These are phyloP conservation scores for Russula foetens DNA, from an alignment of 768 basidiomycete genomes.

Conservation along the genomic window DNA sequence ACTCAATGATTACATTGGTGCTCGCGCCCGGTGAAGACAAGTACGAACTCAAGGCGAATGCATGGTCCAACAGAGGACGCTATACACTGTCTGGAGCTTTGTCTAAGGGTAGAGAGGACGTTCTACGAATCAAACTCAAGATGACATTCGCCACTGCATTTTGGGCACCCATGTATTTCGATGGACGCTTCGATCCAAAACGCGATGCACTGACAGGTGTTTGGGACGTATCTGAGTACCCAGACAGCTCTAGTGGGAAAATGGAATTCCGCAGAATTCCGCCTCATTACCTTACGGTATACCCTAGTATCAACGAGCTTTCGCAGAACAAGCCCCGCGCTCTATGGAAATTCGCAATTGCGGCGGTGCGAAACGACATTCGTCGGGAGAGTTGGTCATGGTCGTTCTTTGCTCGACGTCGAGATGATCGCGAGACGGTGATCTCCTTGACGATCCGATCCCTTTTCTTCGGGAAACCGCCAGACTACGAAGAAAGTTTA, in stretches of 20 bases:
- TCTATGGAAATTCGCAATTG: constrained; percentile 27
- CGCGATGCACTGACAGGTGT: constrained; percentile 8
- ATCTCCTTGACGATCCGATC: constrained; percentile 23
- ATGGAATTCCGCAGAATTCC: too few relatives aligned
- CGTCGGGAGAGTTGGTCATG: constrained; percentile 25
- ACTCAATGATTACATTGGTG: constrained; percentile 11
- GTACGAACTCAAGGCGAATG: too few relatives aligned
- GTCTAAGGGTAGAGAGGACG: constrained; percentile 9
- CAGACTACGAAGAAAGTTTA: constrained; percentile 14
- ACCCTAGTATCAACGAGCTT: too few relatives aligned
- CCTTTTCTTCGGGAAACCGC: constrained; percentile 19
- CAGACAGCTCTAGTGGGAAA: constrained; percentile 23
- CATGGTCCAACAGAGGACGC: too few relatives aligned
- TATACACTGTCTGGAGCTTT: constrained; percentile 17
- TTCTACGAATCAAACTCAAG: too few relatives aligned
- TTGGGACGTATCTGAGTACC: not conserved
- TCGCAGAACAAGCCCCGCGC: constrained; percentile 23
- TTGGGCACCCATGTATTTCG: constrained; percentile 3
- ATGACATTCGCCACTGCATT: constrained; percentile 4
- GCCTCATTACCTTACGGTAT: too few relatives aligned
- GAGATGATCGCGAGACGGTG: too few relatives aligned
- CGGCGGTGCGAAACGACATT: constrained; percentile 21
- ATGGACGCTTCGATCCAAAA: too few relatives aligned
- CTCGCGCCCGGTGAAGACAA: constrained; percentile 1
- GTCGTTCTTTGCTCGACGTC: constrained; percentile 29